A percentile compares a stretch with the other conserved stretches of the same genome.
Conservation (phyloP, 805 yeast species). For the Candida sakaeoensis region DNA sequence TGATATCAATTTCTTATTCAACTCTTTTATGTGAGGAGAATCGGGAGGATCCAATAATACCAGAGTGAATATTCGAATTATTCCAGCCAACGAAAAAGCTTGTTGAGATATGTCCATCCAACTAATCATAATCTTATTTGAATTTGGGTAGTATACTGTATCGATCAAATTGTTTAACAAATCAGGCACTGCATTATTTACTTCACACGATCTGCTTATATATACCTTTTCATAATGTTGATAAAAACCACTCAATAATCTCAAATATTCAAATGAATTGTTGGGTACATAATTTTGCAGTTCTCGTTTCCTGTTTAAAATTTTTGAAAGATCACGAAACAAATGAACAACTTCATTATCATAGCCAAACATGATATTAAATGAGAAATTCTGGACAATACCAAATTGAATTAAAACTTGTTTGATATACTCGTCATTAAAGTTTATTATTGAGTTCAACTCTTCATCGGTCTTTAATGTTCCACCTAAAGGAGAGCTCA, state of each 20-base stretch:
- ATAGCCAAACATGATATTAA: conserved; percentile 47
- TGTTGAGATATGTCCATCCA: conserved; percentile 60
- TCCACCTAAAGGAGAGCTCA: conserved; percentile 55
- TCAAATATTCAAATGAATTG: conserved; percentile 11
- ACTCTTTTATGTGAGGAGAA: conserved; percentile 31
- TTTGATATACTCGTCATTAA: conserved; percentile 25
- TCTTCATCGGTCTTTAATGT: conserved; percentile 48
- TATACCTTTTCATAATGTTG: conserved; percentile 8
- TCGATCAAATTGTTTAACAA: conserved; percentile 9
- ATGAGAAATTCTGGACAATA: conserved; percentile 41
- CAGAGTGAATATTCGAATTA: conserved; percentile 30
- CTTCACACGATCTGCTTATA: conserved; percentile 7
- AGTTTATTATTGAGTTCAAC: conserved; percentile 28
- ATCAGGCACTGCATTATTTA: neutral
- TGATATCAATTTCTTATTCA: conserved; percentile 10
- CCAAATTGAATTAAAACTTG: conserved; percentile 37
- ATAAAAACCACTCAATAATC: conserved; percentile 12
- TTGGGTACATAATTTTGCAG: conserved; percentile 10
- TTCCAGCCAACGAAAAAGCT: conserved; percentile 33
- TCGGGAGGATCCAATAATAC: conserved; percentile 29
- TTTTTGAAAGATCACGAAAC: conserved; percentile 39
- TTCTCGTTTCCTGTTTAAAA: conserved; percentile 24
- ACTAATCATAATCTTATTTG: conserved; percentile 9
- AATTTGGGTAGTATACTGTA: conserved; percentile 5
- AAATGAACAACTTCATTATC: conserved; percentile 35